These are phyloP conservation scores for Candida odintsovae DNA, from an alignment of 805 yeast species.

Conservation along the genomic window DNA sequence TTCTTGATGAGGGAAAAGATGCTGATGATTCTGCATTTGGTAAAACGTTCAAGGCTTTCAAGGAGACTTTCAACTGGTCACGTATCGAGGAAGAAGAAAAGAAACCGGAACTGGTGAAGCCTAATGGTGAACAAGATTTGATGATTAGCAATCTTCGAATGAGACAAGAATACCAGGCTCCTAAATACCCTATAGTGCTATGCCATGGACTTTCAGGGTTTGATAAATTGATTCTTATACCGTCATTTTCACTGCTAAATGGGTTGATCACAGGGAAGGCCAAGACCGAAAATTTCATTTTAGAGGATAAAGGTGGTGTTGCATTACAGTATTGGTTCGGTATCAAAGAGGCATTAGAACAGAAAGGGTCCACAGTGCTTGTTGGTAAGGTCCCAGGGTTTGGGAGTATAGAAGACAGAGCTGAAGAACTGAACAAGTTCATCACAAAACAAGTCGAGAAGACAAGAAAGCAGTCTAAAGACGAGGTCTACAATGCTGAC, in stretches of 20 bases:
- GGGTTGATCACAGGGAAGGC: slow-evolving; percentile 14
- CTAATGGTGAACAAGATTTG: slow-evolving; percentile 3
- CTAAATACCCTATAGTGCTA: slow-evolving; percentile 67
- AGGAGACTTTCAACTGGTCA: slow-evolving; percentile 8
- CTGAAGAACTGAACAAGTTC: slow-evolving; percentile 46
- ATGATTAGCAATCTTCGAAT: slow-evolving; percentile 14
- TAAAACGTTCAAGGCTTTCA: slow-evolving; percentile 5
- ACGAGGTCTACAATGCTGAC: slow-evolving; percentile 21
- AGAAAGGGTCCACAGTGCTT: slow-evolving; percentile 60
- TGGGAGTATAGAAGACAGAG: slow-evolving; percentile 68
- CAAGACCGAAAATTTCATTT: slow-evolving; percentile 5
- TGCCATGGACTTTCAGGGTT: slow-evolving; percentile 90
- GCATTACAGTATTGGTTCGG: slow-evolving; percentile 80
- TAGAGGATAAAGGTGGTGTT: slow-evolving; percentile 28
- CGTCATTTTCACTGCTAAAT: slow-evolving; percentile 30
- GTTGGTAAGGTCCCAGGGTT: slow-evolving; percentile 80
- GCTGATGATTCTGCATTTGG: slow-evolving; percentile 7
- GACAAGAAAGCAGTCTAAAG: slow-evolving; percentile 16
- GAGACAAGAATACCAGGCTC: slow-evolving; percentile 43
- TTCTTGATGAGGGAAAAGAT: slow-evolving; percentile 7
- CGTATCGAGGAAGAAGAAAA: slow-evolving; percentile 4
- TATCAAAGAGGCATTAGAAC: slow-evolving; percentile 52
- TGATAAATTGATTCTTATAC: slow-evolving; percentile 45
- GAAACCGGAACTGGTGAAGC: slow-evolving; percentile 1
- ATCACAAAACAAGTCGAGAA: slow-evolving; percentile 29